Evolutionary conservation across 179 eudicot genomes (phyloP).

Genomic region (Silene vulgaris): DNA sequence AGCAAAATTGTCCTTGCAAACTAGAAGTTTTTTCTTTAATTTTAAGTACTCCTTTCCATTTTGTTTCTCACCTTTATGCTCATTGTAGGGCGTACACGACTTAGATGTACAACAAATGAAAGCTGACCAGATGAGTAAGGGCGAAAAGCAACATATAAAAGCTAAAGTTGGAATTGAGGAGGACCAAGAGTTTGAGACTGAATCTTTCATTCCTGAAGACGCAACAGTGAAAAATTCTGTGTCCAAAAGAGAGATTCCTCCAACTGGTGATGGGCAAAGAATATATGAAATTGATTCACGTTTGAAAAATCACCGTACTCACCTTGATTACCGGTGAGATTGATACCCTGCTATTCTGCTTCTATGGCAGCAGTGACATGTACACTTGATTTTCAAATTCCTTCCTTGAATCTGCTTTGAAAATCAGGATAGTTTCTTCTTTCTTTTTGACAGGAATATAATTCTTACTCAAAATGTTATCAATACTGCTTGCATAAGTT

Average conservation of each 20-base stretch:
- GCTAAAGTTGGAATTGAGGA: slow-evolving; percentile 22
- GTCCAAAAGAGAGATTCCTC: slow-evolving; percentile 55
- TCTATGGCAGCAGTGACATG: background rate
- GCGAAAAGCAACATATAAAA: slow-evolving; percentile 20
- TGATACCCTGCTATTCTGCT: slow-evolving; percentile 15
- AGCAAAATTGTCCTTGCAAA: background rate
- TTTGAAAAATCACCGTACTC: slow-evolving; percentile 47
- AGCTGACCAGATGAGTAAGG: slow-evolving; percentile 25
- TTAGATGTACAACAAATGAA: slow-evolving; percentile 32
- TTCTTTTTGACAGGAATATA: background rate
- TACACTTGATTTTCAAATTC: background rate
- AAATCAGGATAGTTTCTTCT: background rate
- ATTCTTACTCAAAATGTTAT: background rate
- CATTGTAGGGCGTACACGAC: slow-evolving; percentile 39
- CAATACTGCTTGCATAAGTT: slow-evolving; percentile 9
- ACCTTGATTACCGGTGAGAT: slow-evolving; percentile 85
- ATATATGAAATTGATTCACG: slow-evolving; percentile 83
- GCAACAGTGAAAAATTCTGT: slow-evolving; percentile 27
- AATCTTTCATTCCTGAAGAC: slow-evolving; percentile 29
- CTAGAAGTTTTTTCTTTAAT: background rate
- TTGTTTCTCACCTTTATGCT: background rate
- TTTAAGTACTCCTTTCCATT: background rate
- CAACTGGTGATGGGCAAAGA: slow-evolving; percentile 71
- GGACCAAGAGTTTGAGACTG: slow-evolving; percentile 26
- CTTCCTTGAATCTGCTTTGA: background rate